Base-by-base conservation (phyloP, 1,139 yeast genomes). In the Candida sanyaensis region DNA sequence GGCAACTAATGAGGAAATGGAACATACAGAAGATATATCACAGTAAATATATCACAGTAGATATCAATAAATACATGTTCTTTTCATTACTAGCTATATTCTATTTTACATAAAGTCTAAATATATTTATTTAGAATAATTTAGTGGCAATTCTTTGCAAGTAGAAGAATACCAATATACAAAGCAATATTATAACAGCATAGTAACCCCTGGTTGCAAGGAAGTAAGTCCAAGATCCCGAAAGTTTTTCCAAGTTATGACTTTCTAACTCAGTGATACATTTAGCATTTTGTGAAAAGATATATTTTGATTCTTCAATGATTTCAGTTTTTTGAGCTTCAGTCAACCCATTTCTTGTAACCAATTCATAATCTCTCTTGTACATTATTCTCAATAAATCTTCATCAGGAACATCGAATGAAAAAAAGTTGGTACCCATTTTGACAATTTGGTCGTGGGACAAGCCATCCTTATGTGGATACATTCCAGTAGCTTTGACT, bases 311-410 rank as follows among this genome's bases (percentile, higher is more conserved):
- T 61, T 87, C 95, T 43, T 81, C 80, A 44, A 88, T 84, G 52
- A 89, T 77, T 50, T 84, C 88, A 52, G 71, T 66, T 68, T 88
- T 88, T 64, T 88, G 88, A 37, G 71, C 72, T 65, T 88, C 96
- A 8, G 86, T 76, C 52, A 89, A 72, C 9, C 69, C 73, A 56
- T 81, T 78, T 62, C 96, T 78, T 7, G 96, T 88, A 45, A 81
- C 81, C 50, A 88, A 71, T 68, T 89, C 96, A 66, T 84, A 88
- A 55, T 86, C 88, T 58, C 87, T 77, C 71, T 88, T 88, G 69
- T 85, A 89, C 32, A 73, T 65, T 42, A 83, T 66, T 60, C 96
- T 78, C 54, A 88, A 76, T 47, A 77, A 72, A 55, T 82, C 78
- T 61, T 84, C 89, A 59, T 86, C 90, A 36, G 82, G 83, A 28